Evolutionary conservation across 345 rosid genomes (phyloP).

Genomic region (Stellera chamaejasme): DNA sequence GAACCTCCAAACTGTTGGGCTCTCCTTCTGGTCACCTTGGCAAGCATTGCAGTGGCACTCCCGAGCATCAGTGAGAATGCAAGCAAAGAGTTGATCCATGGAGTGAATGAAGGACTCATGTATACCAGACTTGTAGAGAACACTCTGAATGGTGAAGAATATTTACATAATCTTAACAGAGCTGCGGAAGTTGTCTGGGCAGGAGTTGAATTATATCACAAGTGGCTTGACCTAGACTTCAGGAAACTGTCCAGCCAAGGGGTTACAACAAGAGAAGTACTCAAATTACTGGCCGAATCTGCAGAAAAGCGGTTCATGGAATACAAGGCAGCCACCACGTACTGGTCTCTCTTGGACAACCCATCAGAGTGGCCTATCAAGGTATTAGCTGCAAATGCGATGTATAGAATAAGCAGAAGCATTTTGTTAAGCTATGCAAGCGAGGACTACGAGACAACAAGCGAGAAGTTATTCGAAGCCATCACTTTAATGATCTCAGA

Average conservation of each 20-base stretch:
- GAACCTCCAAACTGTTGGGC: conserved; percentile 82
- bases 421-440: conserved; percentile 29
- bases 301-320: conserved; percentile 40
- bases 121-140: conserved; percentile 47
- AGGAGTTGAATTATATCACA: conserved; percentile 54
- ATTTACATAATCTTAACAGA: conserved; percentile 32
- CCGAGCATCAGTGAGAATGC: conserved; percentile 29
- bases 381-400: conserved; percentile 66
- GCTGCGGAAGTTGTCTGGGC: conserved; percentile 61
- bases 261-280: conserved; percentile 36
- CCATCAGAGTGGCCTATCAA: conserved; percentile 69
- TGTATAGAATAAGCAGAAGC: conserved; percentile 65
- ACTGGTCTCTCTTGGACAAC: conserved; percentile 29
- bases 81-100: conserved; percentile 27
- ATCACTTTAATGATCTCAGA: conserved; percentile 47
- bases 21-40: conserved; percentile 71
- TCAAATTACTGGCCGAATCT: conserved; percentile 37
- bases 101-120: conserved; percentile 53
- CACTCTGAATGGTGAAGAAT: conserved; percentile 20
- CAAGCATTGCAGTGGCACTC: conserved; percentile 59
- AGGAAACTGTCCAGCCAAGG: conserved; percentile 32
- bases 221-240: conserved; percentile 70
- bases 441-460: conserved; percentile 17
- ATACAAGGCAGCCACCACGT: conserved; percentile 24
- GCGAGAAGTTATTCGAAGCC: conserved; percentile 32